Evolutionary conservation across 2,329 filamentous ascomycete species (phyloP).

Genomic region (Tolypocladium tropicale): DNA sequence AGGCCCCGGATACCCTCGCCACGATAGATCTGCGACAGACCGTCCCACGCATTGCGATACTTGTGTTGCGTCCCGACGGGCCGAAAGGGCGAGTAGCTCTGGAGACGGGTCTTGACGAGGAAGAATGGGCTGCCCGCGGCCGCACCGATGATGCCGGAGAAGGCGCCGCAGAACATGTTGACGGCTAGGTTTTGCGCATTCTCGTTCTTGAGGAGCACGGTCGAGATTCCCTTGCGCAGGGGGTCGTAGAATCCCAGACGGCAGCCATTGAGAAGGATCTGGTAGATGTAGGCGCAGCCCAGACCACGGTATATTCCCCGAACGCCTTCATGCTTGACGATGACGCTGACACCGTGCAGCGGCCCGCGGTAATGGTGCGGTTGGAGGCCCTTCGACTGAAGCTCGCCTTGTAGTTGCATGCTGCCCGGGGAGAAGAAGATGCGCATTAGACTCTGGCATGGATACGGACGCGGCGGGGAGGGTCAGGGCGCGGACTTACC

Average conservation of each 20-base stretch:
- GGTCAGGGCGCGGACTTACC: slow-evolving; percentile 40
- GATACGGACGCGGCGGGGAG: not conserved
- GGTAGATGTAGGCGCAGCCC: slow-evolving; percentile 89
- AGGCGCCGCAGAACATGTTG: slow-evolving; percentile 88
- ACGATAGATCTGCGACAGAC: slow-evolving; percentile 67
- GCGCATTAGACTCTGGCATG: not conserved
- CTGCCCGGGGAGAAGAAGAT: slow-evolving; percentile 30
- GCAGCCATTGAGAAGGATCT: slow-evolving; percentile 92
- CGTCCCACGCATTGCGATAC: slow-evolving; percentile 79
- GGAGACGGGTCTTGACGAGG: slow-evolving; percentile 90
- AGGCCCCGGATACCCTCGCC: slow-evolving; percentile 70
- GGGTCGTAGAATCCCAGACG: slow-evolving; percentile 97
- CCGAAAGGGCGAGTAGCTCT: slow-evolving; percentile 85
- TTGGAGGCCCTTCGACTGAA: slow-evolving; percentile 77
- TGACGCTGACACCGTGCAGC: slow-evolving; percentile 81
- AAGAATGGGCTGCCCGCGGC: slow-evolving; percentile 95
- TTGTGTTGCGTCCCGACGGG: slow-evolving; percentile 95
- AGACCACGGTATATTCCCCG: slow-evolving; percentile 80
- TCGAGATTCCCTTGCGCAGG: slow-evolving; percentile 63
- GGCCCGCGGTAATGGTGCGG: slow-evolving; percentile 85
- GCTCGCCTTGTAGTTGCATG: slow-evolving; percentile 91
- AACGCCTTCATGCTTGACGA: slow-evolving; percentile 81
- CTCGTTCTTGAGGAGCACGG: slow-evolving; percentile 59
- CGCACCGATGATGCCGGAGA: slow-evolving; percentile 82
- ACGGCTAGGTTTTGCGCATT: slow-evolving; percentile 75